Base-by-base conservation (phyloP, 257 asterid genomes). In the Solanum tarapatanum region DNA sequence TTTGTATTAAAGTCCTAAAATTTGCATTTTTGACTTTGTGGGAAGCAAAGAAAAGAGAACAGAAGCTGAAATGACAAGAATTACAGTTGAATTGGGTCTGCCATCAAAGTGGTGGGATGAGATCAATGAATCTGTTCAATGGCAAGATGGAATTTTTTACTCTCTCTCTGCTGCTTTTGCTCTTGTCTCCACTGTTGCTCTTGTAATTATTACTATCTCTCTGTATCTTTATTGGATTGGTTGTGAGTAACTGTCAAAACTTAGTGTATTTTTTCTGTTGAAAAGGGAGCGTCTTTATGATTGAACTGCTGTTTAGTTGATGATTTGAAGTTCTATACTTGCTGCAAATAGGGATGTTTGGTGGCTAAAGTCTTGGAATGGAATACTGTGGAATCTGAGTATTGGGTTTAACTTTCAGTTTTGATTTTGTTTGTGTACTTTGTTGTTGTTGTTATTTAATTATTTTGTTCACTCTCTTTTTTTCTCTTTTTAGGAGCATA, bases 111-210 rank as follows among this genome's bases (percentile, higher is more conserved):
- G 99, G 98, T 97, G 98, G 99, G 87, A 97, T 68, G 92, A 95
- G 94, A 91, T 95, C 97, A 93, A 94, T 51, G 97, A 94, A 87
- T 95, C 98, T 5, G 93, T 69, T 24, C 43, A 87, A 60, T 97
- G 99, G 99, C 99, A 97, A 86, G 98, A 97, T 90, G 97, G 95
- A 82, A 94, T 97, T 90, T 97, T 95, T 88, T 95, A 91, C 92
- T 72, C 95, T 26, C 97, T 97, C 9, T 94, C 95, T 89, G 96
- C 94, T 69, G 90, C 93, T 39, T 94, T 90, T 86, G 98, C 94
- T 86, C 92, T 94, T 89, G 98, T 97, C 88, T 94, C 98, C 77
- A 82, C 90, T 76, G 93, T 95, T 87, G 98, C 99, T 66, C 95
- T 97, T 85, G 99, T 95, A 91, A 62, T 58, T 85, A 19, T 39